Evolutionary conservation across 2,329 filamentous ascomycete species (phyloP), one percentile per base, ranked within the genome.

Genomic region (Ophiobolus disseminans): DNA sequence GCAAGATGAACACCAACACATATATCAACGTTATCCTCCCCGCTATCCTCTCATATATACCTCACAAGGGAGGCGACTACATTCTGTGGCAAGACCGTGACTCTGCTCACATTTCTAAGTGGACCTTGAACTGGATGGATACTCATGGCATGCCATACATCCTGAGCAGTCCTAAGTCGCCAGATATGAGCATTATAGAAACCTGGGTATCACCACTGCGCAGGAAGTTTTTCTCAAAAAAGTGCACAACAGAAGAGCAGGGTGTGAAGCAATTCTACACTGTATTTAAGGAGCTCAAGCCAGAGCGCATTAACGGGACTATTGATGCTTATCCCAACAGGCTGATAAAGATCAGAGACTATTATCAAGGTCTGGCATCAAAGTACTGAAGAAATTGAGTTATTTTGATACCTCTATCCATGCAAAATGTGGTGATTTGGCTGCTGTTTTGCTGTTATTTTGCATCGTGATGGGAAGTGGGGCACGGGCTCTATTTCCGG

Each of bases 151-250:
- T 40, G 20, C 19, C 19, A 4, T 49, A 49, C 30, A 39, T 49
- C 6, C 14, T 34, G 2, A 22, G 21, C 11, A 25, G 14, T 25
- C 9, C 40, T 25, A 39, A 35, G 20, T 43, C 40, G 14, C 46
- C 26, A 11, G 46, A 49, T 30, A 21, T 44, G 22, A 44, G 34
- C n/a, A 40, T 44, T n/a, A 49, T 44, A 19, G 40, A 49, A 40
- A 49, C 46, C 13, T 49, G 28, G 40, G 46, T 42, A 19, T 19
- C 14, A 13, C 43, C 43, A 5, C 19, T 46, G 17, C 14, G 20
- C 4, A 17, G 21, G 13, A 35, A 36, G 31, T 35, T 35, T 11
- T 17, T 16, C 19, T 9, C 31, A 35, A 16, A 16, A 9, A 35
- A 35, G 16, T 17, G n/a, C 10, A 35, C 16, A 35, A 19, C 8